Conservation (phyloP, 2,329 filamentous ascomycete genomes). For the Colletotrichum sp. region DNA sequence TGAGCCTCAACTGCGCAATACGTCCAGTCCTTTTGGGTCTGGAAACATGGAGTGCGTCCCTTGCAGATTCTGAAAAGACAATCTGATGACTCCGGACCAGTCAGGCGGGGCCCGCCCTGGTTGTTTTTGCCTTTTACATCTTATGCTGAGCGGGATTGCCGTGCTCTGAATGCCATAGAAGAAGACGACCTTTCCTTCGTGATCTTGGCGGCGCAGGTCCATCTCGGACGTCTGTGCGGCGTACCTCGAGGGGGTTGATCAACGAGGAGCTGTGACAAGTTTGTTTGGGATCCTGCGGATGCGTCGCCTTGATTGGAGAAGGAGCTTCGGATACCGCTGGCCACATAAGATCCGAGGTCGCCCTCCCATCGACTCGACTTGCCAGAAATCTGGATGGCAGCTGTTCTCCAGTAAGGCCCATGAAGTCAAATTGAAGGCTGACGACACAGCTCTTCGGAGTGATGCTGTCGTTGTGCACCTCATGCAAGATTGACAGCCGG, state of each 20-base stretch:
- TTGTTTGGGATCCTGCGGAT: constrained; percentile 16
- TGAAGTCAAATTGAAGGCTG: not conserved
- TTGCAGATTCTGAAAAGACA: constrained; percentile 8
- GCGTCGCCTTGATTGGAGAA: constrained; percentile 2
- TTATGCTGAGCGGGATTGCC: not conserved
- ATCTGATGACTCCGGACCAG: not conserved
- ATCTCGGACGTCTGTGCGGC: constrained; percentile 2
- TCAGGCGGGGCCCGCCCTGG: not conserved
- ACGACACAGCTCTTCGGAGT: not conserved
- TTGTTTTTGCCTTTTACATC: not conserved
- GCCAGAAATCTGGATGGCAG: not conserved
- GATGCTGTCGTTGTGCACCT: not conserved
- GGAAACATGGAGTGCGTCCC: constrained; percentile 8
- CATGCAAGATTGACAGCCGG: constrained; percentile 16
- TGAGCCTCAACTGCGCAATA: not conserved
- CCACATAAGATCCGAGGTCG: not conserved
- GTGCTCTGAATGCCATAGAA: not conserved
- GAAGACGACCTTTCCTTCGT: not conserved
- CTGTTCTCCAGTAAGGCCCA: not conserved
- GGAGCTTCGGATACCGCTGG: not conserved
- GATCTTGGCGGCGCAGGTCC: not conserved
- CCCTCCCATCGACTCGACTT: not conserved
- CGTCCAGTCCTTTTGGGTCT: not conserved
- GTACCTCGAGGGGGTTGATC: not conserved
- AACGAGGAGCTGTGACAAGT: constrained; percentile 17